These are phyloP conservation scores for Fragaria vesca DNA, from an alignment of 306 rosid species.

Conservation along the genomic window DNA sequence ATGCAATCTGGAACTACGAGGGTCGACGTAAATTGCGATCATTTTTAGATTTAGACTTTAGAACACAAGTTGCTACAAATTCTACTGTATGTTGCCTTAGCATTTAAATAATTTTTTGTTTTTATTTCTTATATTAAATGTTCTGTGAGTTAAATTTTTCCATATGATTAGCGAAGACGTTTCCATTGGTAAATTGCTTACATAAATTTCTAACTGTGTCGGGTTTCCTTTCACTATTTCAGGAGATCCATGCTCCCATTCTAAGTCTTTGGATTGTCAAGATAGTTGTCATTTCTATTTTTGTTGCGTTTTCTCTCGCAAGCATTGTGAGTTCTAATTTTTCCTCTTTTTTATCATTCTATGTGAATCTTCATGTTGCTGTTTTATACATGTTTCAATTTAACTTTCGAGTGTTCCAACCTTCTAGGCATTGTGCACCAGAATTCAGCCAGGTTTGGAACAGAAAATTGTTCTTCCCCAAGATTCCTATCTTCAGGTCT, in stretches of 20 bases:
- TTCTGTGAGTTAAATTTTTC: not conserved
- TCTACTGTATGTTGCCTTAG: not conserved
- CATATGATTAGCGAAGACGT: not conserved
- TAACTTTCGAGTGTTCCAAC: constrained; percentile 22
- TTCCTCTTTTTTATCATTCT: not conserved
- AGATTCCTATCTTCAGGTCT: constrained; percentile 96
- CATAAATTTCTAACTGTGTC: constrained; percentile 20
- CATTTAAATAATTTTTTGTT: not conserved
- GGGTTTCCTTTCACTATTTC: constrained; percentile 35
- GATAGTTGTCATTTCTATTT: constrained; percentile 68
- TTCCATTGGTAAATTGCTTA: not conserved
- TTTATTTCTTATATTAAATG: not conserved
- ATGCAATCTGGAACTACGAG: not conserved
- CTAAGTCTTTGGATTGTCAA: constrained; percentile 88
- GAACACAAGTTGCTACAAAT: not conserved
- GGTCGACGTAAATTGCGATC: not conserved
- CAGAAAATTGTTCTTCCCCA: constrained; percentile 93
- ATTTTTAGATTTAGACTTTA: not conserved
- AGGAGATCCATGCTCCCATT: constrained; percentile 97
- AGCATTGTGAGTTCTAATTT: constrained; percentile 74
- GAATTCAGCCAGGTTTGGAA: constrained; percentile 96
- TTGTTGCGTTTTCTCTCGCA: constrained; percentile 74
- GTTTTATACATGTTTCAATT: constrained; percentile 10
- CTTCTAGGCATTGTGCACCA: constrained; percentile 77
- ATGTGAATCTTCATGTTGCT: constrained; percentile 22